Evolutionary conservation across 169 alveolate species (phyloP).

Genomic region (Eimeria sp.): DNA sequence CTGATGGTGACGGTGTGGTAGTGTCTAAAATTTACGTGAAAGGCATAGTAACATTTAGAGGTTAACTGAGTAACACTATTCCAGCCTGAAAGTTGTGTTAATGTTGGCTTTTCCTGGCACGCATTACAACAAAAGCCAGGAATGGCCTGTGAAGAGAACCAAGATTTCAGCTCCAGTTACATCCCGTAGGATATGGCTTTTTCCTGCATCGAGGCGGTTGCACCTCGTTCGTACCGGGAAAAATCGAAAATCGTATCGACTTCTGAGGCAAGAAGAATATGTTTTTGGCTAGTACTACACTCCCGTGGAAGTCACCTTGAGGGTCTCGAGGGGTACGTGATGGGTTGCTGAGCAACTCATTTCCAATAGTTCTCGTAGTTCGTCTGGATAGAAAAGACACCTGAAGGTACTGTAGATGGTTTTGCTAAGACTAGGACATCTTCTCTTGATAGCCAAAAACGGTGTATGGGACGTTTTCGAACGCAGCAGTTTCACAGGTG

Average conservation of each 20-base stretch:
- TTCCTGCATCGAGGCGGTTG: not conserved
- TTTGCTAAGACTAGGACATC: not conserved
- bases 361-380: not conserved
- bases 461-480: not conserved
- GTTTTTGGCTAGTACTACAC: not conserved
- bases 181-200: not conserved
- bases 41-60: not conserved
- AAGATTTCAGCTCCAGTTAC: not conserved
- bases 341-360: not conserved
- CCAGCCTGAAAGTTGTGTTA: not conserved
- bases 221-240: not conserved
- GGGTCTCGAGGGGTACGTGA: not conserved
- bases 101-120: not conserved
- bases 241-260: not conserved
- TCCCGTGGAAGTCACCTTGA: not conserved
- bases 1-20: not conserved
- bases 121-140: not conserved
- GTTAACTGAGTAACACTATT: not conserved
- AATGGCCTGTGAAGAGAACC: not conserved
- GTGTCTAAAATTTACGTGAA: not conserved
- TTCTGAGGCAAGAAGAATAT: not conserved
- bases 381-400: not conserved
- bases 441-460: not conserved
- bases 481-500: not conserved
- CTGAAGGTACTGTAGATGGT: not conserved